Percentiles rank a stretch among this genome's conserved stretches.
Evolutionary conservation across 768 basidiomycete species (phyloP).

Genomic region (Mycena amicta): DNA sequence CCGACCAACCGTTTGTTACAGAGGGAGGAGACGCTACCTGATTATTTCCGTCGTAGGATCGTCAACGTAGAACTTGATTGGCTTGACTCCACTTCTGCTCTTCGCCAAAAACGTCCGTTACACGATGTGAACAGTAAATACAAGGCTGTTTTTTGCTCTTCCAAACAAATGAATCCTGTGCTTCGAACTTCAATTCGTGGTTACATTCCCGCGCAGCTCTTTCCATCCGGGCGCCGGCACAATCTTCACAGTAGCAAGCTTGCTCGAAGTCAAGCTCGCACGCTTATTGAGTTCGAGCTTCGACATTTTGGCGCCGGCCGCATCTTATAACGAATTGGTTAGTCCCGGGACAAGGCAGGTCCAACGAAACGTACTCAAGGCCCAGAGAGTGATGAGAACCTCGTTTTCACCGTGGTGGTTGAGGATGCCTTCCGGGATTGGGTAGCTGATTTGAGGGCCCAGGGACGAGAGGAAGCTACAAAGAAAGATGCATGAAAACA

Average conservation of each 20-base stretch:
- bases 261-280: constrained; percentile 31
- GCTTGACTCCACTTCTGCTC: too few relatives aligned
- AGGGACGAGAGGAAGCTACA: constrained; percentile 38
- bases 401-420: constrained; percentile 40
- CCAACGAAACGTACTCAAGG: constrained; percentile 28
- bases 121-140: too few relatives aligned
- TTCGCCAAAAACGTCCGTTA: too few relatives aligned
- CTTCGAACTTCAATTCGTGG: constrained; percentile 15
- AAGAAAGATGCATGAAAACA: background rate
- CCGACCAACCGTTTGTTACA: constrained; percentile 27
- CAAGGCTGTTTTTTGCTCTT: too few relatives aligned
- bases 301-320: constrained; percentile 31
- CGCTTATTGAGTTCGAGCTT: constrained; percentile 34
- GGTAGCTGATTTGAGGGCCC: constrained; percentile 51
- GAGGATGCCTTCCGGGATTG: constrained; percentile 39
- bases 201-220: constrained; percentile 25
- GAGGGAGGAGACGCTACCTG: background rate
- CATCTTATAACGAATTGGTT: constrained; percentile 19
- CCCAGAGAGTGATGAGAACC: constrained; percentile 38
- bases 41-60: too few relatives aligned
- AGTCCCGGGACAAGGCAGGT: background rate
- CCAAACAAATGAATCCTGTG: too few relatives aligned
- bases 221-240: constrained; percentile 37
- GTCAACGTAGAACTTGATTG: too few relatives aligned
- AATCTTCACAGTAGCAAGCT: constrained; percentile 28